A percentile compares a stretch with the other conserved stretches of the same genome.
These are phyloP conservation scores for Ustilago xerochloae DNA, from an alignment of 1,284 basidiomycete genomes.

Conservation along the genomic window DNA sequence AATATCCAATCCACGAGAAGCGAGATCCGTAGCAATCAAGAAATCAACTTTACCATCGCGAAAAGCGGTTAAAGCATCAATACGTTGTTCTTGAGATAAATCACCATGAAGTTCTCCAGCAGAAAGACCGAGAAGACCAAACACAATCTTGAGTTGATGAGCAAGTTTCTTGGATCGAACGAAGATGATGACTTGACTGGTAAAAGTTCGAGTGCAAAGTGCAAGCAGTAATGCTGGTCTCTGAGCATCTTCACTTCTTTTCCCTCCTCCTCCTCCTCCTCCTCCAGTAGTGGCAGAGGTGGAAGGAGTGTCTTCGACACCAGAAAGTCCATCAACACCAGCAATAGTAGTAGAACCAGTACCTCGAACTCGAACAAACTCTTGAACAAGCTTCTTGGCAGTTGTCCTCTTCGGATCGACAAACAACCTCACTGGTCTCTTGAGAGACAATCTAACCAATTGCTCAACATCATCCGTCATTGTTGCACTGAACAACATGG, in stretches of 20 bases:
- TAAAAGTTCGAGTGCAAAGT: conserved; percentile 85
- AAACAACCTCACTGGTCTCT: conserved; percentile 81
- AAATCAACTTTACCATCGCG: conserved; percentile 82
- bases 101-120: conserved; percentile 93
- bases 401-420: conserved; percentile 92
- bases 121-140: conserved; percentile 86
- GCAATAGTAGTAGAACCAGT: conserved; percentile 37
- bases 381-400: conserved; percentile 89
- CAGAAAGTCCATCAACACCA: conserved; percentile 74
- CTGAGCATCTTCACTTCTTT: conserved; percentile 83
- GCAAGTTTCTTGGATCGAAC: conserved; percentile 99
- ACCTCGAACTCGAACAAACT: conserved; percentile 74
- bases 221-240: conserved; percentile 91
- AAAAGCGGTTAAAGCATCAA: conserved; percentile 86
- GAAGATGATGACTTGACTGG: conserved; percentile 95
- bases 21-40: conserved; percentile 96
- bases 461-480: conserved; percentile 98
- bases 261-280: neutral
- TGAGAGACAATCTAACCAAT: conserved; percentile 90
- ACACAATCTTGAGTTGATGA: conserved; percentile 93
- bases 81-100: conserved; percentile 96
- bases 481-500: conserved; percentile 94
- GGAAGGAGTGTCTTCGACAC: conserved; percentile 79
- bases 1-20: conserved; percentile 97
- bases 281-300: too few relatives aligned